Evolutionary conservation across 177 flowering plant species (phyloP).

Genomic region (Vitis hybrid): DNA sequence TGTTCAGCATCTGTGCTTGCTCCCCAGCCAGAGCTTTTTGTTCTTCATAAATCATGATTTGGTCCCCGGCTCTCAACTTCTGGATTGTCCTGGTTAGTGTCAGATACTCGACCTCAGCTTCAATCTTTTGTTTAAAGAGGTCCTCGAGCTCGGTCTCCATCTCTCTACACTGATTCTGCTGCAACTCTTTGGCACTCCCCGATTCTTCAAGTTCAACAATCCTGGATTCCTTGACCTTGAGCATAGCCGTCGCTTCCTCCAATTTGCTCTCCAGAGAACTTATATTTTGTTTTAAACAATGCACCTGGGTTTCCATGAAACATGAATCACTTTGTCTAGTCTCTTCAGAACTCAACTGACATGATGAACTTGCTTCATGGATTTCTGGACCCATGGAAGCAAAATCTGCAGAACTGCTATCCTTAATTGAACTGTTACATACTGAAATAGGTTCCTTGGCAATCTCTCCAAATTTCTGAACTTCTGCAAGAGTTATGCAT

Average conservation of each 20-base stretch:
- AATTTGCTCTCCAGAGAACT: conserved; percentile 39
- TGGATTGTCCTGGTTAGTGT: conserved; percentile 34
- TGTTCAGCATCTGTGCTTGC: conserved; percentile 36
- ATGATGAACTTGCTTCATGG: conserved; percentile 20
- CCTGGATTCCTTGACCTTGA: conserved; percentile 39
- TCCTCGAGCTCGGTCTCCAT: conserved; percentile 49
- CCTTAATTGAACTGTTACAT: conserved; percentile 8
- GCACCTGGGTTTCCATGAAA: conserved; percentile 34
- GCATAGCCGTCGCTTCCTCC: conserved; percentile 30
- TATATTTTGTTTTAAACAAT: conserved; percentile 31
- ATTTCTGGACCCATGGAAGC: conserved; percentile 15
- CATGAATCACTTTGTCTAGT: conserved; percentile 17
- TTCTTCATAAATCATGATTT: conserved; percentile 33
- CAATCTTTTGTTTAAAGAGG: conserved; percentile 54
- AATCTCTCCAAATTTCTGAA: conserved; percentile 53
- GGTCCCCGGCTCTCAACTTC: conserved; percentile 37
- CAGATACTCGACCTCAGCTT: conserved; percentile 69
- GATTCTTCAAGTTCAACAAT: conserved; percentile 42
- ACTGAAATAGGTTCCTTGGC: conserved; percentile 36
- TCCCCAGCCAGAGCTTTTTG: conserved; percentile 37
- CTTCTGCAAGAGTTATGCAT: conserved; percentile 43
- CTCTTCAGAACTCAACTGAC: conserved; percentile 26
- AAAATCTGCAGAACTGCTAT: conserved; percentile 15
- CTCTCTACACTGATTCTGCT: conserved; percentile 29
- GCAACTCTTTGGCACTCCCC: conserved; percentile 18